Evolutionary conservation across 2,329 filamentous ascomycete genomes (phyloP), one percentile per base, ranked within the genome.

Genomic region (Lecanosticta acicola): DNA sequence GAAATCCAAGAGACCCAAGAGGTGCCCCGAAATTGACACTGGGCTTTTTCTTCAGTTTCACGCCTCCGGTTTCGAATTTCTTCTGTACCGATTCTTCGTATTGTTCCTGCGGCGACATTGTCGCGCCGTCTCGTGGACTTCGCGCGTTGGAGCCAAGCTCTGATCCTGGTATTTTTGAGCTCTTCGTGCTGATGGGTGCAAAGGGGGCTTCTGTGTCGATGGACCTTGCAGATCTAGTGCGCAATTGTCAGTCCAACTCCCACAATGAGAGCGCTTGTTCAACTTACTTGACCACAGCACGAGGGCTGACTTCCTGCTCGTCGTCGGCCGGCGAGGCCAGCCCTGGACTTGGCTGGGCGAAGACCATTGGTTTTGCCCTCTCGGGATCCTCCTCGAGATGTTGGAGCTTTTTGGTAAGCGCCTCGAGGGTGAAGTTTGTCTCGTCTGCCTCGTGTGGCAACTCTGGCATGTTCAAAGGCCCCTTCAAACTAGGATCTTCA

Each of bases 11-110:
- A 34, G 57, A 53, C 4, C 64, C 64, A 45, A 66, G 62, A 1
- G 64, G 64, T 7, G 62, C 60, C 18, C 64, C 64, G 39, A 67
- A 67, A 39, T 67, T 67, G 26, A 48, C 56, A 40, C 63, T 66
- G 1, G 58, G 48, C 42, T 64, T 66, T 46, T 65, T 66, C 50
- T 64, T 65, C 35, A 67, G 52, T 43, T 56, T 60, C 51, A 67
- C 65, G 9, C 64, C 64, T 34, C 58, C 62, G 39, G 60, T 45
- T 20, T 62, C 59, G 33, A 64, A 61, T 8, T 60, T 43, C 13
- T 43, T 42, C 10, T 62, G 58, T 3, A 59, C 51, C 38, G 57
- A 46, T 3, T 52, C 54, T 33, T 61, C 59, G 43, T 55, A 53
- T 8, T 45, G 45, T 37, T 54, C 52, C 37, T 57, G 56, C 17